Base-by-base conservation (phyloP, 495 filamentous ascomycete genomes). In the Aspergillus campestris region DNA sequence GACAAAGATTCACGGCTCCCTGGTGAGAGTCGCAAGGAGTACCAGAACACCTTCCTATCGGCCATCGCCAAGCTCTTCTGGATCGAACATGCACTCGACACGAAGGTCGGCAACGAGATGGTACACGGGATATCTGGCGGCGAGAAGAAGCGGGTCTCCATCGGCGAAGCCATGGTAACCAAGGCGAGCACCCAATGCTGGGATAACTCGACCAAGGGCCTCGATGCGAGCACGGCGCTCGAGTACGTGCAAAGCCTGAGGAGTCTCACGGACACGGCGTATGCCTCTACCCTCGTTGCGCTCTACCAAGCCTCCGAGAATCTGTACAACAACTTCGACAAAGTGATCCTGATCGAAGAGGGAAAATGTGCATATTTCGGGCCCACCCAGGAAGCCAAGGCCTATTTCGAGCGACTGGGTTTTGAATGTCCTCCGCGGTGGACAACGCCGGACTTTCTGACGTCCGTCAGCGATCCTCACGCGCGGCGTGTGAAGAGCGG, bases 11-110 rank as follows among this genome's bases (percentile, higher is more conserved):
- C 79, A 8, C 71, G 85, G 0, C 60, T 70, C 9, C 60, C 62
- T 11, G 81, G 80, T 3, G 80, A 86, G 56, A 72, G 67, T 33
- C 67, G 79, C 10, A 66, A 67, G 36, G 74, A 81, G 37, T 89
- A 86, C 50, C 79, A 79, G 29, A 61, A 72, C 27, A 80, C 82
- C 33, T 83, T 88, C 47, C 71, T 88, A 6, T 66, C 80, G 12
- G 80, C 85, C 1, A 72, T 92, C 33, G 72, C 86, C 32, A 82
- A 86, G 50, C 70, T 89, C 31, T 92, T 94, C 49, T 85, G 84
- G 71, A 87, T 85, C 30, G 79, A 84, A 48, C 82, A 87, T 55
- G 79, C 75, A 0, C 55, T 82, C 44, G 72, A 74, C 28, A 87
- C 84, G 0, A 82, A 77, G 57, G 75, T 89, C 31, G 84, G 84